Evolutionary conservation across 2,329 filamentous ascomycete genomes (phyloP), one percentile per base, ranked within the genome.

Genomic region (Penicillium paneum): DNA sequence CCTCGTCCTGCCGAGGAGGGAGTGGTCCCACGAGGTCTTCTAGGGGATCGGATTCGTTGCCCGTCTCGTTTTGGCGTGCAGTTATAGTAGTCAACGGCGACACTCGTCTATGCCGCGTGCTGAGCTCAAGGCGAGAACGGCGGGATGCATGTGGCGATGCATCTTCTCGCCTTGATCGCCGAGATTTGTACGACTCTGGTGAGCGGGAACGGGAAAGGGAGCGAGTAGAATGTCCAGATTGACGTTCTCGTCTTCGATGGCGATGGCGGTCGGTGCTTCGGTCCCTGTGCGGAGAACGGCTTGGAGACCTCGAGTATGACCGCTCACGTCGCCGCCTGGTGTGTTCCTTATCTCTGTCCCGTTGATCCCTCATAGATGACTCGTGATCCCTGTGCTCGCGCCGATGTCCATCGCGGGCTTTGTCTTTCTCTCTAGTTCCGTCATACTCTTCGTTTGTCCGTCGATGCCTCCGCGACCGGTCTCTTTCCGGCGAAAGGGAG

Each of bases 21-120:
- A 77, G 72, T 19, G 91, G 91, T 0, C 91, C 92, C 32, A 96
- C 86, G 19, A 93, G 76, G 3, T 87, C 84, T 53, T 91, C 86
- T 3, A 91, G 75, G 1, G 89, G 86, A 67, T 95, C 90, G 0
- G 89, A 91, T 36, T 74, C 73, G 31, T 68, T 51, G 8, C 60
- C 67, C 7, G 56, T 59, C n/a, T 55, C 46, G n/a, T 56, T 26
- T 12, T 40, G 45, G 15, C 6, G 42, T 13, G 24, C 17, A 15
- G 36, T 32, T n/a, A 36, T 47, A 21, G 35, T 56, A 42, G 40
- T 17, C 15, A 24, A 24, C 15, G 39, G 48, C n/a, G 58, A 45
- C 13, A 38, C 10, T 31, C 40, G 36, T 24, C 56, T 47, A 24
- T 15, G 40, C 38, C 35, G 21, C 13, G 38, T 10, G 34, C 34